Conservation (phyloP, 2,329 filamentous ascomycete species). For the Nemania sp. region DNA sequence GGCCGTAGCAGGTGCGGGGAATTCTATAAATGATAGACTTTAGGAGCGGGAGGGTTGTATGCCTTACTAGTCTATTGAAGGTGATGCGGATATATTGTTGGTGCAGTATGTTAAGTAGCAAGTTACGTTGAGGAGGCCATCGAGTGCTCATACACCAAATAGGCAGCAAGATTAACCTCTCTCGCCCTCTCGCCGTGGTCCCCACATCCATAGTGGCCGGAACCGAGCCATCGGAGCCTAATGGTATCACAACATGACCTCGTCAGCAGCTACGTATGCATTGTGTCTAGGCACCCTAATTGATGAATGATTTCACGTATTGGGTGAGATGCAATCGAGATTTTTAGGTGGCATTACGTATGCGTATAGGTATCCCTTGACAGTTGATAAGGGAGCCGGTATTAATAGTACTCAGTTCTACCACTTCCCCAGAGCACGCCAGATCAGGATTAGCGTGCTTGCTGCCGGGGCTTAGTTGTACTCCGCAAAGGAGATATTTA, state of each 20-base stretch:
- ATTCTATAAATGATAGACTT: conserved; percentile 15
- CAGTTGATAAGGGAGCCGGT: too few species aligned
- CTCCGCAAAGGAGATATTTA: too few species aligned
- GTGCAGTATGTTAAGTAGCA: conserved; percentile 3
- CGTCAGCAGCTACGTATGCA: conserved; percentile 6
- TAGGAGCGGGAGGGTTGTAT: conserved; percentile 21
- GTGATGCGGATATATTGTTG: conserved; percentile 4
- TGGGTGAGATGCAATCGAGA: background rate
- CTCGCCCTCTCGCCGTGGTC: background rate
- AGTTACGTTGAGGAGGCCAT: conserved; percentile 2
- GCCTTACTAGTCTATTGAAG: conserved; percentile 7
- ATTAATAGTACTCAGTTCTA: too few species aligned
- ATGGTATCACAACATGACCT: background rate
- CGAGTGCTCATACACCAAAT: background rate
- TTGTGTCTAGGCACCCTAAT: conserved; percentile 13
- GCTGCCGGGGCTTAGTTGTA: too few species aligned
- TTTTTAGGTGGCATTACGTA: conserved; percentile 11
- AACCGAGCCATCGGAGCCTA: background rate
- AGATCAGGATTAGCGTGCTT: too few species aligned
- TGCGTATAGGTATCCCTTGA: background rate
- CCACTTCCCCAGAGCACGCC: too few species aligned
- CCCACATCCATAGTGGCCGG: too few species aligned
- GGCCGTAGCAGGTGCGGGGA: conserved; percentile 6
- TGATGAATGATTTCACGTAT: background rate
- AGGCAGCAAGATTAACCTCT: background rate